Evolutionary conservation across 805 yeast species (phyloP), one percentile per base, ranked within the genome.

Genomic region (Deakozyma indianensis): DNA sequence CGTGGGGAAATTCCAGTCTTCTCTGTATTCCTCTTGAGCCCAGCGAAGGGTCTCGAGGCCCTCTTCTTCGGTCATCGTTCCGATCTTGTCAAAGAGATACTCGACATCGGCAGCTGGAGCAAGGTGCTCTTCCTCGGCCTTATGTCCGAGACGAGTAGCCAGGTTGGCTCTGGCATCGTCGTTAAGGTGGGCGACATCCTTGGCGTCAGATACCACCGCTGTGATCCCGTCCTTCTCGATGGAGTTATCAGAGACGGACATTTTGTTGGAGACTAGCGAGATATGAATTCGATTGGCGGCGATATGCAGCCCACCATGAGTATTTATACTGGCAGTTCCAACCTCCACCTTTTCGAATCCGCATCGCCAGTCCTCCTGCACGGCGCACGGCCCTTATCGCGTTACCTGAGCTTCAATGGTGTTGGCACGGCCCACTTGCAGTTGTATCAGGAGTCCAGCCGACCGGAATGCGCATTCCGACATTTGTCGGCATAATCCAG

Each of bases 1-100:
- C 2, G 47, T 45, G 15, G 71, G 66, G 48, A 72, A 63, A 53
- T 72, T 73, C 38, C 66, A 64, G 53, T 73, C 78, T 43, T 62
- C 65, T 2, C 49, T 50, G 50, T 70, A 73, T 16, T 66, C 64
- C 1, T 51, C 61, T 2, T 65, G 47, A 14, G 68, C 63, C 16
- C 62, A 58, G 22, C 56, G 53, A 41, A 73, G 55, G 38, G 69
- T 63, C n/a, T 57, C 55, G 1, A 64, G 24, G 0, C 71, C 64
- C 35, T 68, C 70, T 2, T 55, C 63, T 15, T 57, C 53, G 0
- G 64, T 28, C 46, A 72, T 45, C 3, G 54, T 50, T 23, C 58
- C 62, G 42, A 70, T 62, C 48, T 65, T 67, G 29, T 65, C 68
- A 47, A 68, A 59, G 63, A 73, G 66, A 51, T 60, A 70, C 16